A percentile compares a stretch with the other conserved stretches of the same genome.
phyloP scores from a whole-genome alignment of 2,329 filamentous ascomycete species.

The Epichloe gansuensis region DNA sequence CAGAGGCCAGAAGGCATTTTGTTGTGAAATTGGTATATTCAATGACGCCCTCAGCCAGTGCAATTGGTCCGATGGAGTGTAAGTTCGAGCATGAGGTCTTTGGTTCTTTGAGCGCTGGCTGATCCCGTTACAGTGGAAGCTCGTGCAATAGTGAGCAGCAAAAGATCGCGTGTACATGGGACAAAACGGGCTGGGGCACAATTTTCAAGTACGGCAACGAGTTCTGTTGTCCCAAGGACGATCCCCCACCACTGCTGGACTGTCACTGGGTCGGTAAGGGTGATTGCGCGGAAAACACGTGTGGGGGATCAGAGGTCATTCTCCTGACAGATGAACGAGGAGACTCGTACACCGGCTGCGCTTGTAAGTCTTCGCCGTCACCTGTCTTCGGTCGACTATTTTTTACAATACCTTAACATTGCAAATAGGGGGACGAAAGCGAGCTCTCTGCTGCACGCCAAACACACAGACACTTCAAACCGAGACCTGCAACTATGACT shows the following conservation, averaged over 20 bases:
- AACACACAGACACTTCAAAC: background rate
- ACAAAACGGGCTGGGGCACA: background rate
- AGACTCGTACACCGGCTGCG: background rate
- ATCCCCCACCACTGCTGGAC: background rate
- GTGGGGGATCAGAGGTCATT: background rate
- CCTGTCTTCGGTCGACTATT: background rate
- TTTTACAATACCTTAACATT: background rate
- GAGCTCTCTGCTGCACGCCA: background rate
- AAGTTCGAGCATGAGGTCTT: background rate
- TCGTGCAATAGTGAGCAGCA: background rate
- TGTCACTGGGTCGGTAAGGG: background rate
- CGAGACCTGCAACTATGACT: background rate
- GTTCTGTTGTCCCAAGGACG: background rate
- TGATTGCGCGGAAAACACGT: background rate
- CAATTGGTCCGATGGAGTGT: background rate
- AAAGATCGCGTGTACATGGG: background rate
- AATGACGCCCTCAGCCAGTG: background rate
- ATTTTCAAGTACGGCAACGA: background rate
- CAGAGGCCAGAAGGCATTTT: constrained; percentile 8
- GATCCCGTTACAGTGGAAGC: background rate
- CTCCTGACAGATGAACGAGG: background rate
- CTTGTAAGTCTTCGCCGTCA: background rate
- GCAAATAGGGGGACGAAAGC: background rate
- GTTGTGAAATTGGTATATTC: constrained; percentile 1
- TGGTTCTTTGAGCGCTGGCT: background rate